Evolutionary conservation across 108 stramenopile genomes (phyloP).

Genomic region (Chaetoceros tenuissimus): DNA sequence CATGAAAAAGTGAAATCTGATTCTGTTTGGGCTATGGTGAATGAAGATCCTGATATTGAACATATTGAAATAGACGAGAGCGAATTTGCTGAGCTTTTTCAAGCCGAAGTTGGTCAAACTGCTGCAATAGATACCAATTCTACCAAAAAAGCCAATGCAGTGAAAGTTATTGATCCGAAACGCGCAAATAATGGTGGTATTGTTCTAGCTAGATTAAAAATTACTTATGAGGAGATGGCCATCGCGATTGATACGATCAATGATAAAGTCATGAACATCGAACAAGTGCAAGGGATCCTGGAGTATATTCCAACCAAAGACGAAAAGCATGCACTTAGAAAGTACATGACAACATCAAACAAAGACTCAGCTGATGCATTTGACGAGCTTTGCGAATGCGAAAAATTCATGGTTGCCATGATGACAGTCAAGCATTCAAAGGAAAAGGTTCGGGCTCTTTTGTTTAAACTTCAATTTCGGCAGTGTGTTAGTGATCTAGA

Average conservation of each 20-base stretch:
- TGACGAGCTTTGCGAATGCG: conserved; percentile 75
- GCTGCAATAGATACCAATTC: conserved; percentile 14
- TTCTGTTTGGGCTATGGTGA: conserved; percentile 77
- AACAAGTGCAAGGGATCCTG: conserved; percentile 77
- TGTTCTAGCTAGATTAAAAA: conserved; percentile 77
- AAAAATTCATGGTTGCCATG: conserved; percentile 87
- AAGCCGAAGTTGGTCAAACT: conserved; percentile 44
- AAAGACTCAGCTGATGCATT: conserved; percentile 64
- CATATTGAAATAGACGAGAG: conserved; percentile 77
- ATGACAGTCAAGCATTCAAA: conserved; percentile 86
- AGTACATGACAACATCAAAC: conserved; percentile 66
- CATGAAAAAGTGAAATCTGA: conserved; percentile 54
- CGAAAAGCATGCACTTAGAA: conserved; percentile 59
- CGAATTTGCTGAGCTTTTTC: conserved; percentile 72
- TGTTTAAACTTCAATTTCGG: conserved; percentile 83
- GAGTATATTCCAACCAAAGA: conserved; percentile 81
- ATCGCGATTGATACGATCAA: conserved; percentile 73
- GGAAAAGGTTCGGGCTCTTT: conserved; percentile 65
- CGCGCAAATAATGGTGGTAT: conserved; percentile 91
- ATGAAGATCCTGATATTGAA: conserved; percentile 59
- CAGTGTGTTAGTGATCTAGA: conserved; percentile 58
- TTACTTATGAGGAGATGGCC: conserved; percentile 80
- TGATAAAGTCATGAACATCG: conserved; percentile 54
- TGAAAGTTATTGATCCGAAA: conserved; percentile 84
- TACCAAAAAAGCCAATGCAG: conserved; percentile 21